Evolutionary conservation across 345 rosid genomes (phyloP).

Genomic region (Populus tremula): DNA sequence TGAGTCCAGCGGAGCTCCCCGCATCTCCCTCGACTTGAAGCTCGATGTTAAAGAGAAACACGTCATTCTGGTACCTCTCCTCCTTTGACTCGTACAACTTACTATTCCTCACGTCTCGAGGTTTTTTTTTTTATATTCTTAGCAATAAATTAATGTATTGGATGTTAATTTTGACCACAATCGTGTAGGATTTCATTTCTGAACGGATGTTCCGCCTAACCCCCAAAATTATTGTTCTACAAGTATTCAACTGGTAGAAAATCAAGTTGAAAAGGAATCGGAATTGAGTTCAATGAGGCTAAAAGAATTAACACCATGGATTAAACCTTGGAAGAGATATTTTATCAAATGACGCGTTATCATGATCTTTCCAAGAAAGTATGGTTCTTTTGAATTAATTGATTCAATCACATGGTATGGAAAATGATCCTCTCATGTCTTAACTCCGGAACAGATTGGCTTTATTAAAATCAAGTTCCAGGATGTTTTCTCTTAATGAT

Average conservation of each 20-base stretch:
- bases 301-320: too few species aligned
- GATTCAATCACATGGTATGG: too few species aligned
- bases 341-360: too few species aligned
- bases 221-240: too few species aligned
- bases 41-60: conserved; percentile 59
- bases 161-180: neutral
- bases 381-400: too few species aligned
- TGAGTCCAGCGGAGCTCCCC: conserved; percentile 55
- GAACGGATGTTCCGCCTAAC: neutral
- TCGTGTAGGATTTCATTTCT: neutral
- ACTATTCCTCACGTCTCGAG: neutral
- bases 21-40: conserved; percentile 64
- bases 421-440: too few species aligned
- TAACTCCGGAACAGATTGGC: too few species aligned
- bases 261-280: neutral
- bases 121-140: neutral
- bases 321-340: too few species aligned
- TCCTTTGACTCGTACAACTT: neutral
- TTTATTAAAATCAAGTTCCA: too few species aligned
- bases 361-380: too few species aligned
- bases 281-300: neutral
- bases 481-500: too few species aligned
- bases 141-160: neutral
- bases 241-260: too few species aligned
- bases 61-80: conserved; percentile 52